Conservation (phyloP, 345 rosid genomes). For the Acer saccharum region DNA sequence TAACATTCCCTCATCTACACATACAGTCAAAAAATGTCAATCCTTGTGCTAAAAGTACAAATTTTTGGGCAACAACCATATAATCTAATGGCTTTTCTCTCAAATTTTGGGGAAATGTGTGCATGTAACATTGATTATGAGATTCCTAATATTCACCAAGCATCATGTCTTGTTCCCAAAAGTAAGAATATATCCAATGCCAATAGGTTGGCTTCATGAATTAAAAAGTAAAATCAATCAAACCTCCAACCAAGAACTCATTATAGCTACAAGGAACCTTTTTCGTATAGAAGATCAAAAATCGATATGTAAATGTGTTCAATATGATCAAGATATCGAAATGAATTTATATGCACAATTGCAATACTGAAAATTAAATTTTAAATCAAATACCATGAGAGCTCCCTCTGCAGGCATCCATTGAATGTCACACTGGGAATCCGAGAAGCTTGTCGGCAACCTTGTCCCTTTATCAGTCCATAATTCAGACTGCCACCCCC, state of each 20-base stretch:
- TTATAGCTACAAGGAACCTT: neutral
- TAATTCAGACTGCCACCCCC: conserved; percentile 42
- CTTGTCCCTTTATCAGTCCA: conserved; percentile 34
- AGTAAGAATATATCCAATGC: neutral
- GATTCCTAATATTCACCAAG: neutral
- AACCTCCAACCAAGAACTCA: neutral
- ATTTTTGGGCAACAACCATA: neutral
- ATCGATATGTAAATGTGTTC: neutral
- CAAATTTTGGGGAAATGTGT: neutral
- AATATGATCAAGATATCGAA: neutral
- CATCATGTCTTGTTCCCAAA: neutral
- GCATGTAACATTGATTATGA: neutral
- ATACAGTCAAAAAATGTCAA: neutral
- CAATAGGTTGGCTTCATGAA: neutral
- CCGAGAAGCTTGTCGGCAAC: conserved; percentile 42
- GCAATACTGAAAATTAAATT: conserved; percentile 4
- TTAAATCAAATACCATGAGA: conserved; percentile 54
- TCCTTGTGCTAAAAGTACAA: neutral
- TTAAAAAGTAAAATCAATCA: neutral
- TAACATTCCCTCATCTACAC: neutral
- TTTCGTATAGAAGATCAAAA: neutral
- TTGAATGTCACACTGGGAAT: conserved; percentile 38
- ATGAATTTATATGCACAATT: neutral
- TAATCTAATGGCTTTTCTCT: neutral
- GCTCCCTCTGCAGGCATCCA: conserved; percentile 50